Conservation (phyloP, 805 yeast species). For the Sugiyamaella boreocaroliniensis region DNA sequence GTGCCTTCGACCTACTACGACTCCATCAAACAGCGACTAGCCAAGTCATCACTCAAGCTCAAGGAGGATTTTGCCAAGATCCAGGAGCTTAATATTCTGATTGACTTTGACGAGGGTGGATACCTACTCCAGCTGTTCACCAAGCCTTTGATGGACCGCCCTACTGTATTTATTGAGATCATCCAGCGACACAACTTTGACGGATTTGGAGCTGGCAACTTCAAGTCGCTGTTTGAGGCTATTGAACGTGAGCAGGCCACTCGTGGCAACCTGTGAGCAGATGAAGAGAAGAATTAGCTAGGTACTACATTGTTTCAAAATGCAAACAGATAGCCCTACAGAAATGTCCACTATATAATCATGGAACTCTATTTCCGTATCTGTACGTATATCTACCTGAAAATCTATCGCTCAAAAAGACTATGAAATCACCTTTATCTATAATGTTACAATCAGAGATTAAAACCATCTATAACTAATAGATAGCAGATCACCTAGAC, state of each 20-base stretch:
- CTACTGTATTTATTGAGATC: conserved; percentile 74
- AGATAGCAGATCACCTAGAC: no score
- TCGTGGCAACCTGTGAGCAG: conserved; percentile 52
- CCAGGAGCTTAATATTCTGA: conserved; percentile 45
- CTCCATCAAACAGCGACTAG: conserved; percentile 41
- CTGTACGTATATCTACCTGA: no score
- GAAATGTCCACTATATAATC: no score
- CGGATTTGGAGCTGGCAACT: conserved; percentile 88
- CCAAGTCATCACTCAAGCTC: conserved; percentile 38
- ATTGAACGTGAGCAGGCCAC: conserved; percentile 68
- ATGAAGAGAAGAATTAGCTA: background rate
- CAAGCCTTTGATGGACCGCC: conserved; percentile 67
- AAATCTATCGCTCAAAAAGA: no score
- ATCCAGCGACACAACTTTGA: conserved; percentile 73
- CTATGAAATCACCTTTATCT: no score
- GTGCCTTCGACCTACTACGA: conserved; percentile 56
- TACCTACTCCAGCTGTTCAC: conserved; percentile 77
- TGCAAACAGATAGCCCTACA: no score
- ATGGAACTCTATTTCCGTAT: no score
- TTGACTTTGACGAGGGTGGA: conserved; percentile 74
- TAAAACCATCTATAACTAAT: no score
- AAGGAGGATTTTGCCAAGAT: conserved; percentile 48
- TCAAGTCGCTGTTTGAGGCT: conserved; percentile 72
- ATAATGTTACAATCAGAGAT: no score
- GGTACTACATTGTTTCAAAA: background rate